These are phyloP conservation scores for Diutina sp. DNA, from an alignment of 1,139 yeast species.

Conservation along the genomic window DNA sequence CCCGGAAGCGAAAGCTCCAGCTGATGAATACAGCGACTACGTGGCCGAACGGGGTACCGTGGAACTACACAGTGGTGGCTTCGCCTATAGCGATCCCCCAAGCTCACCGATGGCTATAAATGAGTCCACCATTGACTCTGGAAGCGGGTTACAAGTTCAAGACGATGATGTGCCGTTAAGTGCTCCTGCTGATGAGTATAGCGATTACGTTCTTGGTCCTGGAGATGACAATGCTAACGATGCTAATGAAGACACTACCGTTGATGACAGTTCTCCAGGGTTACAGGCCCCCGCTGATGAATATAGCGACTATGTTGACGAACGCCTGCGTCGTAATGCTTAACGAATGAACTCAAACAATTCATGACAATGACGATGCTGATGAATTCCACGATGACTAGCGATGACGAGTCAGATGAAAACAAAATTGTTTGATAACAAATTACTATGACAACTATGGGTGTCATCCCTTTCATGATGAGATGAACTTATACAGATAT, in stretches of 20 bases:
- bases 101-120: background rate
- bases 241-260: background rate
- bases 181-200: background rate
- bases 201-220: background rate
- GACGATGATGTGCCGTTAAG: background rate
- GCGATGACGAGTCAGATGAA: too few species aligned
- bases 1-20: background rate
- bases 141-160: background rate
- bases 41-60: background rate
- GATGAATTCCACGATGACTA: too few species aligned
- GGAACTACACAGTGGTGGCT: background rate
- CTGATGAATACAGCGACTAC: background rate
- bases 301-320: background rate
- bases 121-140: background rate
- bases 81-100: background rate
- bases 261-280: background rate
- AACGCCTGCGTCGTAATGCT: background rate
- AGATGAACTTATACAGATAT: too few species aligned
- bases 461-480: too few species aligned
- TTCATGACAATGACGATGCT: background rate
- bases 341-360: too few species aligned
- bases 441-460: too few species aligned
- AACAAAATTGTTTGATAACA: too few species aligned
- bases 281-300: background rate
- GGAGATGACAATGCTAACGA: background rate